These are phyloP conservation scores for Saitozyma podzolica DNA, from an alignment of 768 basidiomycete genomes.

Conservation along the genomic window DNA sequence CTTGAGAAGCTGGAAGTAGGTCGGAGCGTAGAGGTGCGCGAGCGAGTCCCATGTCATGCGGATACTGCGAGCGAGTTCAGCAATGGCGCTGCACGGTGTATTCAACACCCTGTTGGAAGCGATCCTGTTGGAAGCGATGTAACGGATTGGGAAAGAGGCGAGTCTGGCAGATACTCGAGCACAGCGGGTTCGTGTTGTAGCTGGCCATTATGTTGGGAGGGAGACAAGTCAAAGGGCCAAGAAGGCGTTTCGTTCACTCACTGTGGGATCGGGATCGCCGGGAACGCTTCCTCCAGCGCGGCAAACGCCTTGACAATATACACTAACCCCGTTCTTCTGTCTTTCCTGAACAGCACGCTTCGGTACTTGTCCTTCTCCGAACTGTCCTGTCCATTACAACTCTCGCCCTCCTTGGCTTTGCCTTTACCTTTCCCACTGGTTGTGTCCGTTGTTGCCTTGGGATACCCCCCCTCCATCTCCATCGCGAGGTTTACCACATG, in stretches of 20 bases:
- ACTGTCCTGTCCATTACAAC: conserved; percentile 1
- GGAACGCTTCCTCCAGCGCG: conserved; percentile 59
- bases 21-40: conserved; percentile 64
- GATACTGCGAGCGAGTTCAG: no score
- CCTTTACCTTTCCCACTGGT: conserved; percentile 50
- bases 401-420: conserved; percentile 53
- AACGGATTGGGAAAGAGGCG: conserved; percentile 3
- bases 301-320: conserved; percentile 55
- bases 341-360: conserved; percentile 17
- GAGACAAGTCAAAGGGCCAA: background rate
- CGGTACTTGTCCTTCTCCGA: conserved; percentile 15
- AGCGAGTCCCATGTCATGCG: no score
- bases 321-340: conserved; percentile 38
- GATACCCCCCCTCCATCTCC: conserved; percentile 32
- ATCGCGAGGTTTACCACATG: conserved; percentile 26
- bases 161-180: background rate
- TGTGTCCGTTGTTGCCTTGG: conserved; percentile 1
- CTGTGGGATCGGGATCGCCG: conserved; percentile 21
- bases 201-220: no score
- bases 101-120: no score
- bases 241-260: background rate
- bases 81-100: no score
- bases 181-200: no score
- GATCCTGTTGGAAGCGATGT: no score
- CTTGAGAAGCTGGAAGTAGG: conserved; percentile 60